A percentile compares a stretch with the other conserved stretches of the same genome.
Conservation (phyloP, 192 early-diverging fungal species). For the Gorgonomyces haynaldii region DNA sequence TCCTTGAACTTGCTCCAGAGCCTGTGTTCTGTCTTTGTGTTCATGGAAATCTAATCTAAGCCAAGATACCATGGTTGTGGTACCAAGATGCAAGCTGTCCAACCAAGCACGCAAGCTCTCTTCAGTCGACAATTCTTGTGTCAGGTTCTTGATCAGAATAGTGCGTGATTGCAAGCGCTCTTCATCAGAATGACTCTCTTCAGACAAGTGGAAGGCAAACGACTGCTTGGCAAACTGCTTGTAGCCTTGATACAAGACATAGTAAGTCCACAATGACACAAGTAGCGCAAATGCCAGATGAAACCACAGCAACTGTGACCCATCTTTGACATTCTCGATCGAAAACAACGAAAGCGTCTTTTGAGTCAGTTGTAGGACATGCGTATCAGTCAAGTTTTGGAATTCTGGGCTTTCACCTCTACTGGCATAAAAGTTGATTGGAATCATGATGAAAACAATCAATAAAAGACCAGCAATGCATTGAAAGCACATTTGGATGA, state of each 20-base stretch:
- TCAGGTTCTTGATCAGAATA: slow-evolving; percentile 36
- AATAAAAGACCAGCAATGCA: slow-evolving; percentile 15
- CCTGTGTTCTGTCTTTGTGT: slow-evolving; percentile 10
- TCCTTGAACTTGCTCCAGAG: slow-evolving; percentile 12
- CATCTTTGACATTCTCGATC: slow-evolving; percentile 23
- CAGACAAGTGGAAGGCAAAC: slow-evolving; percentile 13
- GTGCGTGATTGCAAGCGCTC: slow-evolving; percentile 36
- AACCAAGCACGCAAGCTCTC: slow-evolving; percentile 31
- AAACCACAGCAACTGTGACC: slow-evolving; percentile 17
- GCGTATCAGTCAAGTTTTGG: not conserved
- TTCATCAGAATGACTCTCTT: slow-evolving; percentile 9
- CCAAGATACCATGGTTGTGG: too few species aligned
- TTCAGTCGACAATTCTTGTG: slow-evolving; percentile 24
- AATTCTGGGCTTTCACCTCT: not conserved
- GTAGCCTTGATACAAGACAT: slow-evolving; percentile 23
- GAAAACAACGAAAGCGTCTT: slow-evolving; percentile 10
- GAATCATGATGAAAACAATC: slow-evolving; percentile 22
- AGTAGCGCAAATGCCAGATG: slow-evolving; percentile 28
- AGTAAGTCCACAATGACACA: slow-evolving; percentile 21
- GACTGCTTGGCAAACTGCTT: slow-evolving; percentile 20
- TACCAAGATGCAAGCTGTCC: slow-evolving; percentile 28
- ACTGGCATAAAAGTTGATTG: slow-evolving; percentile 29
- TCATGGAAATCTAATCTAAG: slow-evolving; percentile 28
- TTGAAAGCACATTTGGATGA: slow-evolving; percentile 24
- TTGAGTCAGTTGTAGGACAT: slow-evolving; percentile 4